These are phyloP conservation scores for Aspergillus olivimuriae DNA, from an alignment of 495 filamentous ascomycete genomes.

Conservation along the genomic window DNA sequence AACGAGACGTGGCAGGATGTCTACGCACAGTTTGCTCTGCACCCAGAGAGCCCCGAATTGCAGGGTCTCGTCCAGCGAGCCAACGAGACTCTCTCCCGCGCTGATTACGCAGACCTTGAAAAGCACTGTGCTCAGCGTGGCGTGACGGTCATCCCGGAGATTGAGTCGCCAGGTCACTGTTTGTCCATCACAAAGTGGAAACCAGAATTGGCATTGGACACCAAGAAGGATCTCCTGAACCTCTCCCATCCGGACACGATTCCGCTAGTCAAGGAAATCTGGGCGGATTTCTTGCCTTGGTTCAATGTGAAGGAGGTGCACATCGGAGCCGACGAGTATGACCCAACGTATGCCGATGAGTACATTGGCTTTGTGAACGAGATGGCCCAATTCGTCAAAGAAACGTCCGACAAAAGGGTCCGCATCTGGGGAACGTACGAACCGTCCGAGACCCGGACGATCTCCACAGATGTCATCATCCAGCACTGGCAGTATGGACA, in stretches of 20 bases:
- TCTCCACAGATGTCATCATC: conserved; percentile 39
- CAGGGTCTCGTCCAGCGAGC: conserved; percentile 36
- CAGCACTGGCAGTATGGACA: conserved; percentile 56
- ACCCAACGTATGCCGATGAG: conserved; percentile 40
- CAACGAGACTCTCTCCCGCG: conserved; percentile 43
- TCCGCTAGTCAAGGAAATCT: conserved; percentile 46
- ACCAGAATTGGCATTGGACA: conserved; percentile 44
- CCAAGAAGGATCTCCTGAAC: conserved; percentile 44
- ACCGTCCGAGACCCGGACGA: conserved; percentile 30
- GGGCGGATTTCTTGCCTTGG: conserved; percentile 51
- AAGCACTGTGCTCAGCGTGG: conserved; percentile 45
- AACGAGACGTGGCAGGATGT: conserved; percentile 46
- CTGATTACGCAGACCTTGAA: conserved; percentile 45
- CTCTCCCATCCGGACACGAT: conserved; percentile 48
- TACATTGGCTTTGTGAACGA: conserved; percentile 51
- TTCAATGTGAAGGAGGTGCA: conserved; percentile 51
- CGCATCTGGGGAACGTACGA: conserved; percentile 52
- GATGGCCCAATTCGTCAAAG: conserved; percentile 38
- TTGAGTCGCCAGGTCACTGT: conserved; percentile 49
- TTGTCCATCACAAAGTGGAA: conserved; percentile 52
- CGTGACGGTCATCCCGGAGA: conserved; percentile 49
- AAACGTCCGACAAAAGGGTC: conserved; percentile 37
- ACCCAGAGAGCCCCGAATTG: conserved; percentile 32
- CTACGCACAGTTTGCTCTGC: conserved; percentile 46
- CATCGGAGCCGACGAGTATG: conserved; percentile 53